Base-by-base conservation (phyloP, 768 basidiomycete species). In the Lactarius quietus region DNA sequence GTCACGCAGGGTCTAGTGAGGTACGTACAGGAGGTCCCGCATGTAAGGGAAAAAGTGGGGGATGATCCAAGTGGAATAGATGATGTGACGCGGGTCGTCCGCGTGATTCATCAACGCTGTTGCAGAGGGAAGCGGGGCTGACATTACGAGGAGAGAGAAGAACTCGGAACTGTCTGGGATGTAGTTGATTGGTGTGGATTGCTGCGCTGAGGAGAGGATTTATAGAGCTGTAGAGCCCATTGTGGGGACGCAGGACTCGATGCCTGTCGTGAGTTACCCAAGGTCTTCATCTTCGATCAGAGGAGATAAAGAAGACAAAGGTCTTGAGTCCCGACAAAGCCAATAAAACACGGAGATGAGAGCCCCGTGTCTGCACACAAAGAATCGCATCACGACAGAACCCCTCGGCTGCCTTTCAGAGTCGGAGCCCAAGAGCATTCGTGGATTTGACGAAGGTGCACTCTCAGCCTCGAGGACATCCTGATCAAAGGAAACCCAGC, bases 21-120 rank as follows among this genome's bases (percentile, higher is more conserved):
- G 20, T 23, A 57, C 56, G 33, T 23, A 57, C 56, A 57, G 36
- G 23, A 35, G 56, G 31, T 26, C 56, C 14, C 36, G 31, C 56
- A 57, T 57, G 23, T 57, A 57, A 57, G 56, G 56, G 35, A 57
- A 57, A 38, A 57, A 57, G 36, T 36, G 56, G 6, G 56, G 56
- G 4, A 36, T 38, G 36, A 57, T 15, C 56, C 56, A 57, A 28
- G 35, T 23, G 15, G 35, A 6, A 33, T 57, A 57, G 56, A 57
- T 57, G n/a, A 38, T 15, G 15, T 57, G 56, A 38, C 56, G 56
- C 23, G 36, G 36, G 56, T 57, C 56, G 26, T 57, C 36, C 35
- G 36, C 56, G 8, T 57, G 56, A 3, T 57, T 17, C 33, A 57
- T 35, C 33, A 57, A 38, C 56, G 56, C 36, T 9, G 31, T 57